Percentiles rank a stretch among this genome's conserved stretches.
Evolutionary conservation across 106 monocot species (phyloP).

Genomic region (Platanthera guangdongensis): DNA sequence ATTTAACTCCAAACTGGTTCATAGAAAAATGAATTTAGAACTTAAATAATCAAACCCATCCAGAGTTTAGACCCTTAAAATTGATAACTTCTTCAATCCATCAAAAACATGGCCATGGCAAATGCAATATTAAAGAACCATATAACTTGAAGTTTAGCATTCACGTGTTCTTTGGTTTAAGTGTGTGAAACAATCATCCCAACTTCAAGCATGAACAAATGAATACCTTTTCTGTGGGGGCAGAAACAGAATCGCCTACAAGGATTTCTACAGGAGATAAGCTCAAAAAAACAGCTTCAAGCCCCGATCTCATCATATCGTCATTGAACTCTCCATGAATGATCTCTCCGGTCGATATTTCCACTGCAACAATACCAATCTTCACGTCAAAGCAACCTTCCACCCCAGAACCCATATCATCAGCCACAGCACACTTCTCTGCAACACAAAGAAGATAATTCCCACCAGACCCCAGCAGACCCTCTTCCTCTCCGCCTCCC

Average conservation of each 20-base stretch:
- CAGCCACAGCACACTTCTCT: conserved; percentile 29
- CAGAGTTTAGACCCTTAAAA: background rate
- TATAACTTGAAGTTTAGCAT: background rate
- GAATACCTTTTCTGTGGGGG: conserved; percentile 66
- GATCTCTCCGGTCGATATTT: conserved; percentile 84
- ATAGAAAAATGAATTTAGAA: background rate
- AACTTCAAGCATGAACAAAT: background rate
- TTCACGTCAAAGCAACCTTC: conserved; percentile 51
- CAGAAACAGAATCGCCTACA: conserved; percentile 57
- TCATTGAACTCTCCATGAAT: conserved; percentile 86
- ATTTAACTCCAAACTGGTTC: background rate
- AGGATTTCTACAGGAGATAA: conserved; percentile 83
- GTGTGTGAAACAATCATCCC: background rate
- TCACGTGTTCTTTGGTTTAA: background rate
- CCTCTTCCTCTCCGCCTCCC: conserved; percentile 36
- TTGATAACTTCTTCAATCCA: background rate
- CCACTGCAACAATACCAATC: conserved; percentile 70
- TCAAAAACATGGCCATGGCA: background rate
- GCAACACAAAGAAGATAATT: conserved; percentile 75
- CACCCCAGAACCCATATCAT: conserved; percentile 9
- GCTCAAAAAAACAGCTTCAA: conserved; percentile 71
- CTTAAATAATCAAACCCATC: background rate
- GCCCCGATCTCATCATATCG: conserved; percentile 55
- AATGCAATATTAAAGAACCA: background rate
- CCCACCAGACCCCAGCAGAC: conserved; percentile 7